Evolutionary conservation across 257 asterid genomes (phyloP), one percentile per base, ranked within the genome.

Genomic region (Nicotiana attenuata): DNA sequence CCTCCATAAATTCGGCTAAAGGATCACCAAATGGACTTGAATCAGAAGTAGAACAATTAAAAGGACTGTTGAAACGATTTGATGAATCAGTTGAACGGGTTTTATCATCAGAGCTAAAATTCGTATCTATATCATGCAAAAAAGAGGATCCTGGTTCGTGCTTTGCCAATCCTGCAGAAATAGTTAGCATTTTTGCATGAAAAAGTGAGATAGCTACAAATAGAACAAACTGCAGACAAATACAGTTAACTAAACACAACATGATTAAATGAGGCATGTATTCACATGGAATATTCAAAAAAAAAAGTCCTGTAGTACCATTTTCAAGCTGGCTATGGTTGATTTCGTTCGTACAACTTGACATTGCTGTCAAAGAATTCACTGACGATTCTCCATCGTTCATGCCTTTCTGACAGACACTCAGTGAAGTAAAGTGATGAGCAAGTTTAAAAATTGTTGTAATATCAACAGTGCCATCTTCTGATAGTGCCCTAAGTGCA

Each of bases 401-500:
- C 82, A 41, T 64, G 13, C 60, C 66, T 29, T 26, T 41, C 20
- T 61, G 67, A 38, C 77, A 63, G 64, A 33, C 50, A 14, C 16
- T 57, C 65, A 68, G 28, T 65, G 53, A 56, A 59, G 81, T 63
- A 77, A 73, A 75, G 20, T 80, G 81, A 7, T 22, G 73, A 26
- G 86, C 80, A 24, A 85, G 88, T 65, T 65, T 80, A 47, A 64
- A 68, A 64, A 85, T 22, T 33, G 79, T 47, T 50, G 69, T 78
- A 64, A 84, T 79, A 73, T 81, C 80, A 59, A 65, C 29, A 24
- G 83, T 50, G 28, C 65, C 61, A 47, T 79, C 86, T 80, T 80
- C 80, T 26, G 88, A 80, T 33, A 85, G 80, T 14, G 82, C 84
- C 81, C 33, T n/a, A 52, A 85, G 65, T 73, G 88, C 88, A 80